Evolutionary conservation across 2,329 filamentous ascomycete species (phyloP), one percentile per base, ranked within the genome.

Genomic region (Trichoderma harzianum): DNA sequence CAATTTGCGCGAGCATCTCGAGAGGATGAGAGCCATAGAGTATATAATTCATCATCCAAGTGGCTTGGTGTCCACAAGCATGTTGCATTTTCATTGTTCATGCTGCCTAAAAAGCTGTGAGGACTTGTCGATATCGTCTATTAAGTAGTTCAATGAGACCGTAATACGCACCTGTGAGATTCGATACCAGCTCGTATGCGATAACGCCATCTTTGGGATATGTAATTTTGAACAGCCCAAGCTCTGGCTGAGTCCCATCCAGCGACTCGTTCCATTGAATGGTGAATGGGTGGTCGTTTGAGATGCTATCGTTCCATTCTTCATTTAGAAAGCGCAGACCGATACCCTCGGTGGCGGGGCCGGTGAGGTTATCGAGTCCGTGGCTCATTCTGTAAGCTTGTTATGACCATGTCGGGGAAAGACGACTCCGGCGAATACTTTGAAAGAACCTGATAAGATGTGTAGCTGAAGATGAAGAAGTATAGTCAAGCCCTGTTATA

Each of bases 231-330:
- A 79, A 80, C 7, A 81, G 73, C 3, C 76, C 77, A 61, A 81
- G 75, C n/a, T 76, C 64, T 14, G 30, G 75, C 70, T 5, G 64
- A 34, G 58, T 12, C 12, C 47, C 64, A 21, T 72, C 73, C 21
- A 72, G 72, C 3, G 76, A 77, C 60, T 77, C 74, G 72, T 81
- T 80, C 79, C 79, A 81, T 32, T 71, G 69, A 57, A 81, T 72
- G 3, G 73, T 77, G 68, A 79, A 79, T 2, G 72, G 71, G 34
- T 76, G 72, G n/a, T 76, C 78, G 60, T 80, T 80, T 32, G 77
- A 75, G 12, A 81, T 80, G 70, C 76, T 81, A 18, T 78, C 77
- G 74, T 81, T 81, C 78, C 79, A 81, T 21, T 78, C 75, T 36
- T 78, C 75, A 69, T 81, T 81, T 26, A 78, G 73, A 66, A 81